These are phyloP conservation scores for Cryptococcus sp. DNA, from an alignment of 1,284 basidiomycete species.

Conservation along the genomic window DNA sequence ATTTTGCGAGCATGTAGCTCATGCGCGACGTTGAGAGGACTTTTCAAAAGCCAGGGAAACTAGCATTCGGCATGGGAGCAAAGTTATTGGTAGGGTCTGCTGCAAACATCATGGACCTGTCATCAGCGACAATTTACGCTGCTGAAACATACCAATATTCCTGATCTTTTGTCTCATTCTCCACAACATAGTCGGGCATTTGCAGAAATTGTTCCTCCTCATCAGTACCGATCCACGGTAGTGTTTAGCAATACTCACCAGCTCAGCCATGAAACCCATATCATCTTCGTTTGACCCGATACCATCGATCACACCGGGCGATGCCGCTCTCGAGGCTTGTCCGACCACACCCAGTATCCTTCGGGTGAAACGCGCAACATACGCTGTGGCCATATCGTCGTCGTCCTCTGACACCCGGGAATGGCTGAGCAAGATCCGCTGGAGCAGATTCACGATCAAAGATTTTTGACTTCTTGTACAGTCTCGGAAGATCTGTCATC, in stretches of 20 bases:
- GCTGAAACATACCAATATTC: conserved; percentile 24
- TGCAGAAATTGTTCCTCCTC: conserved; percentile 26
- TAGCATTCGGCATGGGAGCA: not conserved
- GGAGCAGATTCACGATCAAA: conserved; percentile 19
- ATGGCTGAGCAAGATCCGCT: conserved; percentile 16
- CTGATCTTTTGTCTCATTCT: conserved; percentile 21
- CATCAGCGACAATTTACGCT: not conserved
- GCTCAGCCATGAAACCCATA: conserved; percentile 13
- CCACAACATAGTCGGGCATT: conserved; percentile 22
- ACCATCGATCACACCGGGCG: conserved; percentile 1
- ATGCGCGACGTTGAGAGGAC: no score
- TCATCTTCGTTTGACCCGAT: not conserved
- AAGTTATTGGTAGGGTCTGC: conserved; percentile 1
- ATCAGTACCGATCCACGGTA: not conserved
- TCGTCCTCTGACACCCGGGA: conserved; percentile 9
- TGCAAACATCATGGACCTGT: not conserved
- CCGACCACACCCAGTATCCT: conserved; percentile 20
- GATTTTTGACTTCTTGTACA: conserved; percentile 18
- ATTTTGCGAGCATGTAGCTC: no score
- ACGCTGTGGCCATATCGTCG: conserved; percentile 16
- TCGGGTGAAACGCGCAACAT: conserved; percentile 22
- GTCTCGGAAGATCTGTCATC: conserved; percentile 25
- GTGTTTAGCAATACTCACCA: conserved; percentile 5
- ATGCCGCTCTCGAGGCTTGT: conserved; percentile 15
- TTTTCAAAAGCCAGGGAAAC: not conserved